Percentiles rank a stretch among this genome's conserved stretches.
phyloP scores from a whole-genome alignment of 2,329 filamentous ascomycete genomes.

The Claviceps fusiformis region DNA sequence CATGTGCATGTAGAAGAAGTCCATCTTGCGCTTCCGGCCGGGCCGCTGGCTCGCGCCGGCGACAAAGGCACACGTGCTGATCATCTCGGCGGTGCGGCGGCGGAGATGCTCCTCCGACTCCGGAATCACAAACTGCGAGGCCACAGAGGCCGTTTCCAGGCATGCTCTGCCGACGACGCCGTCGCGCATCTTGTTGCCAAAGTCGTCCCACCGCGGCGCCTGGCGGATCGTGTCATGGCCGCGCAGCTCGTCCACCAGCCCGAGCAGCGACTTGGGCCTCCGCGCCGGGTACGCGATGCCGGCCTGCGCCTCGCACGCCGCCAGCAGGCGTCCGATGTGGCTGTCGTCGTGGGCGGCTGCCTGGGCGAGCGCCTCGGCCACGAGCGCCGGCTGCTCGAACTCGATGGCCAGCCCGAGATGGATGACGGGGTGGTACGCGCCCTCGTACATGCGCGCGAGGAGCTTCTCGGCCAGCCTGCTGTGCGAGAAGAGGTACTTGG shows the following conservation, averaged over 20 bases:
- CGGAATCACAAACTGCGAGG: background rate
- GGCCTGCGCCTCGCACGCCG: background rate
- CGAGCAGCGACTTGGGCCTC: background rate
- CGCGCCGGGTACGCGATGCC: background rate
- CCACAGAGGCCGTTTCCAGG: background rate
- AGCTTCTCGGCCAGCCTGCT: conserved; percentile 44
- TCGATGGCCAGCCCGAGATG: conserved; percentile 57
- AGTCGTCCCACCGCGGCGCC: conserved; percentile 25
- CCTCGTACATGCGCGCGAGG: conserved; percentile 33
- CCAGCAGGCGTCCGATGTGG: conserved; percentile 30
- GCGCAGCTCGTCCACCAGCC: conserved; percentile 3
- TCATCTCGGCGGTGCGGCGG: conserved; percentile 20
- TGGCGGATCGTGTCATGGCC: conserved; percentile 24
- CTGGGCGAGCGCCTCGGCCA: conserved; percentile 54
- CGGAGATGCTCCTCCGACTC: conserved; percentile 18
- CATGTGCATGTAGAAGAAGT: conserved; percentile 43
- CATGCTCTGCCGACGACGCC: conserved; percentile 27
- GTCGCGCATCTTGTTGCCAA: conserved; percentile 38
- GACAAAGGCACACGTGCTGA: conserved; percentile 9
- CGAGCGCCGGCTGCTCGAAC: conserved; percentile 50
- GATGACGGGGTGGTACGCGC: conserved; percentile 53
- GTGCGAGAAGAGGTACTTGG: conserved; percentile 45
- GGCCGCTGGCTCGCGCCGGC: conserved; percentile 33
- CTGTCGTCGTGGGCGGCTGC: conserved; percentile 34
- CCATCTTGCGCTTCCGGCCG: conserved; percentile 44